These are phyloP conservation scores for Raddia distichophylla DNA, from an alignment of 176 grass and related monocot species.

Conservation along the genomic window DNA sequence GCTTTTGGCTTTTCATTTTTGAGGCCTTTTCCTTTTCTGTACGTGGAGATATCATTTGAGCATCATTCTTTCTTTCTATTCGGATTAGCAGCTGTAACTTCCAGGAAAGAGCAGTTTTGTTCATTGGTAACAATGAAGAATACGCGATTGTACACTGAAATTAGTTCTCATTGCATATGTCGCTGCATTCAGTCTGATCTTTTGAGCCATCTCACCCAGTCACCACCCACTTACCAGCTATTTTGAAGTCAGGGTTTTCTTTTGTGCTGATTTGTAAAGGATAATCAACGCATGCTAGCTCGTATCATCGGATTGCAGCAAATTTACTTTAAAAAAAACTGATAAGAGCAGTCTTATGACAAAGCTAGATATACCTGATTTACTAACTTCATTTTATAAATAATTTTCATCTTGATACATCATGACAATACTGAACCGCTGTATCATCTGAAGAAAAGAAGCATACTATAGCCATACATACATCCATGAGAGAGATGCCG, in stretches of 20 bases:
- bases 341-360: neutral
- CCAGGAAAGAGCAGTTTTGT: slow-evolving; percentile 41
- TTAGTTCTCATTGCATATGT: neutral
- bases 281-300: neutral
- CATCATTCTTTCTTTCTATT: slow-evolving; percentile 44
- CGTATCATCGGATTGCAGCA: neutral
- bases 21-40: slow-evolving; percentile 30
- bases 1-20: slow-evolving; percentile 28
- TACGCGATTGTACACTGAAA: slow-evolving; percentile 11
- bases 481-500: neutral
- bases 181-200: neutral
- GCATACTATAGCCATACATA: neutral
- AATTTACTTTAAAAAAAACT: slow-evolving; percentile 1
- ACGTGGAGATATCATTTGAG: slow-evolving; percentile 23
- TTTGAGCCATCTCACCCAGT: neutral
- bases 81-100: slow-evolving; percentile 32
- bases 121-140: slow-evolving; percentile 35
- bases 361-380: slow-evolving; percentile 6
- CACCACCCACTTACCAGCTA: neutral
- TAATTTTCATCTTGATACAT: slow-evolving; percentile 12
- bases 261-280: neutral
- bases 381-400: neutral
- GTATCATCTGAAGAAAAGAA: neutral
- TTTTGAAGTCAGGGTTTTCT: neutral
- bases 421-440: neutral